Base-by-base conservation (phyloP, 1,284 basidiomycete species). In the Puccinia brachypodii region DNA sequence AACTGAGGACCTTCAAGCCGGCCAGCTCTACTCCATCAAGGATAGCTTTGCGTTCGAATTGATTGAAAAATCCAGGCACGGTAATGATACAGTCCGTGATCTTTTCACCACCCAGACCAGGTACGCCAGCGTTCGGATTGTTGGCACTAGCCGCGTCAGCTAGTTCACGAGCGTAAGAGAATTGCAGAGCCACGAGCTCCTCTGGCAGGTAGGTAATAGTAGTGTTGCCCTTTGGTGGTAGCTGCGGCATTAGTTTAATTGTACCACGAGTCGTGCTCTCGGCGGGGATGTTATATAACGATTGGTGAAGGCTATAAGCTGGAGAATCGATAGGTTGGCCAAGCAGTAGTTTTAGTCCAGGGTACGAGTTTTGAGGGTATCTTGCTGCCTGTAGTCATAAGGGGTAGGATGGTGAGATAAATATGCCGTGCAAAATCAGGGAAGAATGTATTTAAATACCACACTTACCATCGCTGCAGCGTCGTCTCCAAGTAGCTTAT, bases 161-260 rank as follows among this genome's bases (percentile, higher is more conserved):
- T 31, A 99, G 90, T 74, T 92, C 90, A 83, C 93, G 93, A 85
- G 95, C 91, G 87, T 98, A 97, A 8, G 92, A 90, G 82, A 99
- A 89, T 87, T 99, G 93, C 92, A 98, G 96, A 6, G 92, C 97
- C 56, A 98, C 89, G 64, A 98, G 91, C 86, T 98, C 96, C 85
- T 98, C 95, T 25, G 93, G 91, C 28, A 90, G 89, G 92, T 81
- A 81, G 53, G 38, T 36, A 31, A 64, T 62, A 2, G 71, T 81
- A 53, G 33, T 42, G 42, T 81, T 81, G 7, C 58, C 47, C 19
- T 68, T 64, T 14, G 75, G 25, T 33, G 68, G 78, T 22, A 71
- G 64, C 9, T 81, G 38, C 11, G 81, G 69, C 28, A 76, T 22
- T 47, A 71, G 33, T 69, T 76, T 71, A 40, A 75, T 62, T 38